These are phyloP conservation scores for Boletus huronensis DNA, from an alignment of 768 basidiomycete genomes.

Conservation along the genomic window DNA sequence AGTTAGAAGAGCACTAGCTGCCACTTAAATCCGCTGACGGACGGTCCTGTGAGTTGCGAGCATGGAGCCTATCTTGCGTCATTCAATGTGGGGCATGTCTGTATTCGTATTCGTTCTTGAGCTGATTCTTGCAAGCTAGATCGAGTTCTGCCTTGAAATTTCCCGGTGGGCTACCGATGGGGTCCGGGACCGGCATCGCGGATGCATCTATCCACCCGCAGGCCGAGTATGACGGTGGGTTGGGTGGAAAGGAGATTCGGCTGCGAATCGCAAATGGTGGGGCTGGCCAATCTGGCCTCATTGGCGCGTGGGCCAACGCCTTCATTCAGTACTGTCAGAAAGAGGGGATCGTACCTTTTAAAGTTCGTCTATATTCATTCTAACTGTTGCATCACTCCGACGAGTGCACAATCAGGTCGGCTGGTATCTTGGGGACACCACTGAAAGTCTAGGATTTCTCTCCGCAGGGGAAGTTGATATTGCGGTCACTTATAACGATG, in stretches of 20 bases:
- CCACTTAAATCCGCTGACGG: background rate
- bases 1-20: background rate
- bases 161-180: background rate
- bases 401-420: conserved; percentile 37
- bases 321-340: conserved; percentile 36
- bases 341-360: conserved; percentile 26
- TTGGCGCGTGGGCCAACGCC: conserved; percentile 44
- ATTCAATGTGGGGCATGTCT: conserved; percentile 1
- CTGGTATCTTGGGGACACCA: conserved; percentile 58
- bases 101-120: background rate
- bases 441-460: conserved; percentile 44
- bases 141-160: background rate
- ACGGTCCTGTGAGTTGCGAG: background rate
- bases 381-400: background rate
- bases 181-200: background rate
- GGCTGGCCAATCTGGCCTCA: conserved; percentile 49
- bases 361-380: conserved; percentile 30
- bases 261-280: conserved; percentile 50
- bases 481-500: conserved; percentile 51
- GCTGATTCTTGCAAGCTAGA: conserved; percentile 1
- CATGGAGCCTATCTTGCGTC: conserved; percentile 3
- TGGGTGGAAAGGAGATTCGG: conserved; percentile 31
- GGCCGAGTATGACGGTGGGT: conserved; percentile 41
- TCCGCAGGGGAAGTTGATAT: conserved; percentile 43
- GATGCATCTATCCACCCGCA: conserved; percentile 12